A percentile compares a stretch with the other conserved stretches of the same genome.
Evolutionary conservation across 176 grass and related monocot genomes (phyloP).

Genomic region (Bonia amplexicaulis): DNA sequence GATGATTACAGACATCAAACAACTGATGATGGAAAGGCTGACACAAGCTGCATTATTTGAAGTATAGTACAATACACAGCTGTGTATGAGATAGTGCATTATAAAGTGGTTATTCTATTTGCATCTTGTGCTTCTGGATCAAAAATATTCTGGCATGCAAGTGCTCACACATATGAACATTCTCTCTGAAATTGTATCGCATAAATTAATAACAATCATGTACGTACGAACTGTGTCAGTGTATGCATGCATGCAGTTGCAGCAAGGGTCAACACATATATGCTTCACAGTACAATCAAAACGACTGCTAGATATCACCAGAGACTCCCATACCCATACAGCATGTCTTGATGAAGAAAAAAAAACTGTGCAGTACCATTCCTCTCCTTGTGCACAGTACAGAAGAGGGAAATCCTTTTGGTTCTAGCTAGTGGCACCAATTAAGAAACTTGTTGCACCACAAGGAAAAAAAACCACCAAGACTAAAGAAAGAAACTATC

Average conservation of each 20-base stretch:
- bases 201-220: slow-evolving; percentile 48
- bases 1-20: slow-evolving; percentile 1
- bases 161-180: slow-evolving; percentile 49
- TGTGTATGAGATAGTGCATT: slow-evolving; percentile 35
- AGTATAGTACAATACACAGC: slow-evolving; percentile 44
- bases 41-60: slow-evolving; percentile 35
- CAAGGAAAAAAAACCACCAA: slow-evolving; percentile 30
- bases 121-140: slow-evolving; percentile 32
- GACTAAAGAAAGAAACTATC: slow-evolving; percentile 24
- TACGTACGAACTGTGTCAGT: slow-evolving; percentile 44
- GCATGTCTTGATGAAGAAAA: neutral
- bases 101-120: slow-evolving; percentile 38
- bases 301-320: slow-evolving; percentile 31
- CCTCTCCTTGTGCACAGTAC: slow-evolving; percentile 36
- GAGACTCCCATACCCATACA: slow-evolving; percentile 27
- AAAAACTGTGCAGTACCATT: slow-evolving; percentile 22
- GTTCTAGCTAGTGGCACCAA: slow-evolving; percentile 42
- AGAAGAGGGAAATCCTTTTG: slow-evolving; percentile 34
- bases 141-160: slow-evolving; percentile 39
- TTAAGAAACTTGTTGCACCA: slow-evolving; percentile 55
- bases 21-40: slow-evolving; percentile 7
- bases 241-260: slow-evolving; percentile 23
- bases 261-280: slow-evolving; percentile 39
- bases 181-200: slow-evolving; percentile 39
- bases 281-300: slow-evolving; percentile 42